Evolutionary conservation across 192 early-diverging fungal species (phyloP), one percentile per base, ranked within the genome.

Genomic region (Rhizophlyctis rosea): DNA sequence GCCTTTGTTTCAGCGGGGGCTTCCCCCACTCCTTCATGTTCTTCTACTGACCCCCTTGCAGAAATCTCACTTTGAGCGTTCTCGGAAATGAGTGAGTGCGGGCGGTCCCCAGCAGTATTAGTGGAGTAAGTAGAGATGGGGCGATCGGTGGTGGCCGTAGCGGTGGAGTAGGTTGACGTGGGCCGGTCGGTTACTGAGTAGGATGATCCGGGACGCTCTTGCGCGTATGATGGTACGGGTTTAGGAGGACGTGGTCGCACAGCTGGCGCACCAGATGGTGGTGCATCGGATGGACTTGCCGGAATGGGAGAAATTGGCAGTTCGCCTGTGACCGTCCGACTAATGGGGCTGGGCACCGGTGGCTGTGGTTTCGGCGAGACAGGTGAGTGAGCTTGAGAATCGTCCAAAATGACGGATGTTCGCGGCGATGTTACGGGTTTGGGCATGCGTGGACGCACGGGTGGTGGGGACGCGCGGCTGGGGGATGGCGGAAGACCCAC

Each of bases 271-370:
- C 39, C 39, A n/a, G n/a, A n/a, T n/a, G n/a, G n/a, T n/a, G n/a
- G n/a, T 25, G 62, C 1, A 50, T 25, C 31, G 23, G 62, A 33
- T 2, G 72, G 61, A 34, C 72, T 70, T 27, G 53, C 47, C 2
- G 71, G 65, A 44, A 68, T 49, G 23, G 33, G 2, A 9, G 71
- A 65, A 30, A 65, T n/a, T 14, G 69, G 69, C 14, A 57, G 57
- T 59, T 54, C 57, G 21, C 32, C 25, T 27, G n/a, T 31, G 3
- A n/a, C n/a, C n/a, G 9, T 44, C 7, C 39, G 39, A 13, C 39
- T 44, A 7, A 44, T 18, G 39, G 39, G 39, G 18, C 39, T 44
- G 7, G 39, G 39, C 9, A 44, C 39, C 18, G 39, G 39, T 13
- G 39, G 39, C 39, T 44, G 39, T 7, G 39, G 39, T 44, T 44